Base-by-base conservation (phyloP, 2,329 filamentous ascomycete species). In the Cephalotrichum gorgonifer region DNA sequence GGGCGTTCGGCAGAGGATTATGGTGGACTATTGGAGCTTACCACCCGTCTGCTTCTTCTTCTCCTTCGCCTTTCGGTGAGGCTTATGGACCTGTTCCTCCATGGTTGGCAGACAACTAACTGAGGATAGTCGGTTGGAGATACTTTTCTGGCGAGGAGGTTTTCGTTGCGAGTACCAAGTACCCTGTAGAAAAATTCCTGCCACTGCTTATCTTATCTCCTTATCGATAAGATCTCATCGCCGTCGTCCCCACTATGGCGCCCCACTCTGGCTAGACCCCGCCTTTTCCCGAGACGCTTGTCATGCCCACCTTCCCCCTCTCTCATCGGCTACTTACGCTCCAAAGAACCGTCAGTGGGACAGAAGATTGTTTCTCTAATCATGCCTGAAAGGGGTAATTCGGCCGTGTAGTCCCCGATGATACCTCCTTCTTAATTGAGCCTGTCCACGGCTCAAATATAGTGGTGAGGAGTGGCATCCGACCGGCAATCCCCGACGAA, bases 41-140 rank as follows among this genome's bases (percentile, higher is more conserved):
- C 78, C 81, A 63, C 80, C 82, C 41, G 81, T 66, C 44, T 71
- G 69, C 55, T 62, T 53, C 74, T 94, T 94, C 75, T 94, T 95
- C 69, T 93, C 87, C 69, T 95, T 96, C 27, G 83, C 72, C 61
- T 87, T 83, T 60, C 90, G 78, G 74, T 97, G 91, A 59, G 88
- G 79, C 68, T 88, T 83, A 62, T 97, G 89, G 42, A 76, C 67
- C 71, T 96, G 90, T 53, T 88, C 78, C 64, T 90, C 86, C 86
- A 89, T 90, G 58, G 54, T 75, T 64, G 64, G 47, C 17, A 20
- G 42, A 38, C 15, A n/a, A 11, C 12, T 6, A 30, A 27, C 28
- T n/a, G 41, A 35, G 28, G 20, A 44, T 44, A 20, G 47, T 31
- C 23, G 14, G 17, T 31, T 17, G 12, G 15, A 17, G 11, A n/a